These are phyloP conservation scores for Akebia trifoliata DNA, from an alignment of 164 flowering plant genomes.

Conservation along the genomic window DNA sequence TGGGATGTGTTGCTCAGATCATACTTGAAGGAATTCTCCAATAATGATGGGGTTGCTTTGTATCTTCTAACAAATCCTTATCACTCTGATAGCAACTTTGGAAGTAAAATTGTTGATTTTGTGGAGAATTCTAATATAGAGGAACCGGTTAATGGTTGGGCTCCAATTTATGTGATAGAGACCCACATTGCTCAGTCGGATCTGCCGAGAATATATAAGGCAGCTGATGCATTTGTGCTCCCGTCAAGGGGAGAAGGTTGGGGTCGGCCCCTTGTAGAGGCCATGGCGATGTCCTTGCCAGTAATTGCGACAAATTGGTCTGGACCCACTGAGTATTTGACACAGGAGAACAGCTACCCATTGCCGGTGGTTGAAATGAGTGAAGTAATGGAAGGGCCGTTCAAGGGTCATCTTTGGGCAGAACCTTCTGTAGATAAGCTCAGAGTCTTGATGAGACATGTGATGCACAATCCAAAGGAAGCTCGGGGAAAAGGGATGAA, in stretches of 20 bases:
- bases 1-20: constrained; percentile 75
- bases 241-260: constrained; percentile 86
- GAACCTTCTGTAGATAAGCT: constrained; percentile 59
- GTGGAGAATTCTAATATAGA: constrained; percentile 41
- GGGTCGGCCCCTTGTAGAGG: constrained; percentile 76
- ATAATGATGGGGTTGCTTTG: constrained; percentile 45
- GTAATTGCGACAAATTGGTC: constrained; percentile 83
- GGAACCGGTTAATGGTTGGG: constrained; percentile 54
- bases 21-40: constrained; percentile 57
- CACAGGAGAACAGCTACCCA: constrained; percentile 58
- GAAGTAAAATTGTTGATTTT: constrained; percentile 48
- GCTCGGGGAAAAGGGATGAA: constrained; percentile 42
- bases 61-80: constrained; percentile 61
- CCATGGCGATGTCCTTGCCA: constrained; percentile 76
- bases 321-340: constrained; percentile 69
- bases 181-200: constrained; percentile 58
- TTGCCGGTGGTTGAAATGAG: constrained; percentile 55
- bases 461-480: constrained; percentile 44
- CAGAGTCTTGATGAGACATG: constrained; percentile 54
- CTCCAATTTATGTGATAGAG: constrained; percentile 51
- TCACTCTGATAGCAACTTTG: constrained; percentile 52
- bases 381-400: constrained; percentile 69
- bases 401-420: constrained; percentile 76
- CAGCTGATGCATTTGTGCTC: constrained; percentile 69
- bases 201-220: constrained; percentile 57